A percentile compares a stretch with the other conserved stretches of the same genome.
phyloP scores from a whole-genome alignment of 768 basidiomycete species.

The Lenzites betulinus region DNA sequence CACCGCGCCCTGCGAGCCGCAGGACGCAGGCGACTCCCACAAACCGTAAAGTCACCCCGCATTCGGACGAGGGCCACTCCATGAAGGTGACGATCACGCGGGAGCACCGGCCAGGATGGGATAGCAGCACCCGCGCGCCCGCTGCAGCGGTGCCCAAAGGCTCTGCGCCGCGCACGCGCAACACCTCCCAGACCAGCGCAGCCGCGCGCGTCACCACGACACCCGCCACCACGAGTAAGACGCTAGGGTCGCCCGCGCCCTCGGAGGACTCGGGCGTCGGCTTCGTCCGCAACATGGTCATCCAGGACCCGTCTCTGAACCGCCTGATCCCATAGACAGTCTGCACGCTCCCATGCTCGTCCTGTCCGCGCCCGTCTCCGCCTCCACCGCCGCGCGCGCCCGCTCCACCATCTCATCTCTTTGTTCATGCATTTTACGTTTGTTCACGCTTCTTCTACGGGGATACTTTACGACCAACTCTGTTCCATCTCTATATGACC shows the following conservation, averaged over 20 bases:
- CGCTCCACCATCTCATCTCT: not conserved
- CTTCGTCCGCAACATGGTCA: conserved; percentile 79
- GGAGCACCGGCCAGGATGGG: conserved; percentile 61
- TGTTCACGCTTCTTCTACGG: conserved; percentile 27
- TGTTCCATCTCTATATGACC: conserved; percentile 27
- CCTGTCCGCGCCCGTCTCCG: conserved; percentile 10
- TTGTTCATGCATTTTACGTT: conserved; percentile 21
- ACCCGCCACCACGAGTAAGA: conserved; percentile 41
- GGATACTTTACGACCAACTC: conserved; percentile 31
- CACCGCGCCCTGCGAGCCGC: conserved; percentile 62
- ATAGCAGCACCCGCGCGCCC: conserved; percentile 51
- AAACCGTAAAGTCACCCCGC: conserved; percentile 44
- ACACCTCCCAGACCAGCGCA: conserved; percentile 73
- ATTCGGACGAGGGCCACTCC: conserved; percentile 67
- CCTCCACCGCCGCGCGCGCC: not conserved
- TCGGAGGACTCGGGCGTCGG: conserved; percentile 84
- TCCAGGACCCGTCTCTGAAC: conserved; percentile 70
- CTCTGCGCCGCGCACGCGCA: conserved; percentile 59
- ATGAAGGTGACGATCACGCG: conserved; percentile 69
- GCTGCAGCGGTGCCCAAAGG: conserved; percentile 29
- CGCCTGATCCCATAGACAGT: conserved; percentile 29
- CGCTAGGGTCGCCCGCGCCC: conserved; percentile 69
- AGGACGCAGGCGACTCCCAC: conserved; percentile 50
- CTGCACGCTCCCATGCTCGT: not conserved
- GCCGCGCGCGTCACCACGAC: conserved; percentile 44